phyloP scores from a whole-genome alignment of 164 flowering plant species.

The Stephania cephalantha region DNA sequence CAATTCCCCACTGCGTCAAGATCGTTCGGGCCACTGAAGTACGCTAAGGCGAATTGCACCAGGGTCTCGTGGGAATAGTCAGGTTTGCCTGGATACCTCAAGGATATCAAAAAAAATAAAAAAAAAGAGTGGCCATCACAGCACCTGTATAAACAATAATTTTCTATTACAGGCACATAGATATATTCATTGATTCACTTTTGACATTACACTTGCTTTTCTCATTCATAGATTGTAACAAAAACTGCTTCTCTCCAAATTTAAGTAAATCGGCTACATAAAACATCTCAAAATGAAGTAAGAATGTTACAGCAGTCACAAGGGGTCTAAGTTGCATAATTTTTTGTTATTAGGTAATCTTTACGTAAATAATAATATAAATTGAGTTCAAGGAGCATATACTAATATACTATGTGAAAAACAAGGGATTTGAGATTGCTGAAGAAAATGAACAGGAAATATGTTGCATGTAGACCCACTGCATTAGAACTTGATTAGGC shows the following conservation, averaged over 20 bases:
- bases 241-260: background rate
- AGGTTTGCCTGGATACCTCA: no score
- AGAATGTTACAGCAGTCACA: background rate
- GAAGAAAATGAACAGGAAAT: background rate
- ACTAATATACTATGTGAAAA: background rate
- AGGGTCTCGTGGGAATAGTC: no score
- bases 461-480: background rate
- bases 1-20: no score
- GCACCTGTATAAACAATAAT: no score
- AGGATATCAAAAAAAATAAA: no score
- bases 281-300: no score
- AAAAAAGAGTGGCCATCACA: no score
- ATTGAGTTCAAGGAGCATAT: background rate
- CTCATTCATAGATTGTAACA: background rate
- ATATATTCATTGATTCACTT: background rate
- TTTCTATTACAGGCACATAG: background rate
- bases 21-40: no score
- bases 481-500: background rate
- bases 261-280: background rate
- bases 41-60: no score
- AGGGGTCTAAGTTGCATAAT: background rate
- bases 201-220: background rate
- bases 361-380: background rate
- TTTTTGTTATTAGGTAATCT: background rate
- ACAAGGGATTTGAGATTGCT: background rate